These are phyloP conservation scores for Aechmea fasciata DNA, from an alignment of 176 grass and related monocot species.

Conservation along the genomic window DNA sequence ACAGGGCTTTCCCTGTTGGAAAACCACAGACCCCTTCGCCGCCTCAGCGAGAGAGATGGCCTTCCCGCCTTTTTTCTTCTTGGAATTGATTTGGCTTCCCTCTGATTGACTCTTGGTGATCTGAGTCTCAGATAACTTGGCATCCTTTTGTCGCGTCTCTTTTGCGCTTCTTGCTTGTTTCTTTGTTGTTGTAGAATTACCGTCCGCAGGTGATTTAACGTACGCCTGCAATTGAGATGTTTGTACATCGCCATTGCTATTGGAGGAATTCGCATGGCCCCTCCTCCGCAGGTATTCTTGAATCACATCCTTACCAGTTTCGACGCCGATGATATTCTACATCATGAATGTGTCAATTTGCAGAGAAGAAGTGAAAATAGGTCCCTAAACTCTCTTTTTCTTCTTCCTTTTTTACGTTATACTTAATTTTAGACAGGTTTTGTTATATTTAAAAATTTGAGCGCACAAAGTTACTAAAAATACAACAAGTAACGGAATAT, in stretches of 20 bases:
- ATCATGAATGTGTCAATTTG: neutral
- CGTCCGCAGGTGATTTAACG: conserved; percentile 46
- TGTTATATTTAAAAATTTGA: too few species aligned
- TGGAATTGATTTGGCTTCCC: conserved; percentile 30
- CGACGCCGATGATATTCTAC: conserved; percentile 85
- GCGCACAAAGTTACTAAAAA: too few species aligned
- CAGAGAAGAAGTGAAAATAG: too few species aligned
- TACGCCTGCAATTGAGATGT: conserved; percentile 39
- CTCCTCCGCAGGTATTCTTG: conserved; percentile 77
- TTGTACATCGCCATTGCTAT: conserved; percentile 23
- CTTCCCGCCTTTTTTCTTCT: conserved; percentile 76
- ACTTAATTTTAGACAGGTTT: too few species aligned
- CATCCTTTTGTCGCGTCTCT: conserved; percentile 19
- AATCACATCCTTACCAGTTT: conserved; percentile 60
- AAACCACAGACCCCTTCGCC: conserved; percentile 81
- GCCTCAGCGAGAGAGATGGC: conserved; percentile 73
- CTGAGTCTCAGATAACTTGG: conserved; percentile 28
- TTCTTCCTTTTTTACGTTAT: too few species aligned
- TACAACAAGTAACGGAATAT: too few species aligned
- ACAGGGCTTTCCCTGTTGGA: conserved; percentile 91
- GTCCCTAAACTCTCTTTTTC: too few species aligned
- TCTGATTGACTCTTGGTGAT: conserved; percentile 47
- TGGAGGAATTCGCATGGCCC: conserved; percentile 39
- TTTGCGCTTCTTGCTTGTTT: conserved; percentile 44
- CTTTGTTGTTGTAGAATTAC: conserved; percentile 34